Base-by-base conservation (phyloP, 1,284 basidiomycete genomes). In the Ceratobasidium sp. region DNA sequence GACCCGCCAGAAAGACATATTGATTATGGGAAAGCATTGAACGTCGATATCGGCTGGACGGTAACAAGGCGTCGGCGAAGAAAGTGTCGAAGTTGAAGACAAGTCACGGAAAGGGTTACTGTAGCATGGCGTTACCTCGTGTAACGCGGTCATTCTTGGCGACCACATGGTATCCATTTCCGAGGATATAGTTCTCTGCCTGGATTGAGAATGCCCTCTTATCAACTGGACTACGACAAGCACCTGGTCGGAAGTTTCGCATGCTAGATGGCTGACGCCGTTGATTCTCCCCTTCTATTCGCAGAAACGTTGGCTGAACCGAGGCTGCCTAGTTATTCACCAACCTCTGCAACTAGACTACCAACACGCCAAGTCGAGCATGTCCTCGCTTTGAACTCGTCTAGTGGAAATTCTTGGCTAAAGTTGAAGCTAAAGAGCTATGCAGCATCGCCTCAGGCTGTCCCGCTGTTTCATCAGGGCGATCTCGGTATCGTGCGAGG, bases 241-340 rank as follows among this genome's bases (percentile, higher is more conserved):
- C 17, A n/a, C 51, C 17, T 52, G 6, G 17, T 22, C 19, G 4
- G n/a, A 19, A 8, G 2, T 22, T 4, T 22, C 19, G 9, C 29
- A 44, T 62, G n/a, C 25, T 40, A 22, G 8, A 62, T 40, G 61
- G 17, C 29, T 51, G n/a, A 37, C 17, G 32, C 25, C 2, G 29
- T 19, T 15, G 64, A 66, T 51, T 66, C 65, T 19, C 65, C 65
- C 11, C 65, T 51, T 54, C 25, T 54, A 15, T 67, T 67, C 34
- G 25, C 29, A 19, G 46, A 44, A 17, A n/a, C 29, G 3, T 5
- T 37, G n/a, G 25, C 22, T 22, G 65, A 67, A 22, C 49, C 49
- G 6, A 29, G 49, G 25, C 29, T 67, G 7, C 65, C 65, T n/a
- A 17, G 19, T 11, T 67, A 67, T 19, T 67, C 65, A 32, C 32